Percentiles rank a stretch among this genome's conserved stretches.
Evolutionary conservation across 1,284 basidiomycete genomes (phyloP).

Genomic region (Singerocomus inundabilis): DNA sequence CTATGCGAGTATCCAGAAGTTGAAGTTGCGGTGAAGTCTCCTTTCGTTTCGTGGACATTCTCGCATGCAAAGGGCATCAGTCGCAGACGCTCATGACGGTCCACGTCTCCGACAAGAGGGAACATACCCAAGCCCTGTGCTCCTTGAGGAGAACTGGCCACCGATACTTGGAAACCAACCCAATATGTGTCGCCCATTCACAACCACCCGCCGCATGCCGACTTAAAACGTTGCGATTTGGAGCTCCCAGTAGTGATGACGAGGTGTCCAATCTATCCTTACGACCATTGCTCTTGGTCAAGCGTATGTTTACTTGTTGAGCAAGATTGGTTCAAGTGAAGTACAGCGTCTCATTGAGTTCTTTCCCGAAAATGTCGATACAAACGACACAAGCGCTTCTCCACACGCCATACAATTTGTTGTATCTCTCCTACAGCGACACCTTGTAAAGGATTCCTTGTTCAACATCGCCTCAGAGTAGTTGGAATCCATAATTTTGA

Average conservation of each 20-base stretch:
- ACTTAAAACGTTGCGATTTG: not conserved
- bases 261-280: not conserved
- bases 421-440: too few relatives aligned
- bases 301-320: not conserved
- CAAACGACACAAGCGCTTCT: too few relatives aligned
- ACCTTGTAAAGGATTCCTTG: too few relatives aligned
- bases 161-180: not conserved
- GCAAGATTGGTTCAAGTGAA: not conserved
- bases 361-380: too few relatives aligned
- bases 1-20: too few relatives aligned
- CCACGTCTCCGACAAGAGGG: too few relatives aligned
- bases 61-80: not conserved
- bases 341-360: too few relatives aligned
- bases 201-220: not conserved
- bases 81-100: too few relatives aligned
- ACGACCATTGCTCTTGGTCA: not conserved
- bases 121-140: not conserved
- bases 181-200: not conserved
- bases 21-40: too few relatives aligned
- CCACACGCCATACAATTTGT: too few relatives aligned
- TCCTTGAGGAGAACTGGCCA: not conserved
- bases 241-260: not conserved
- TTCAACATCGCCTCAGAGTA: too few relatives aligned
- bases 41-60: not conserved
- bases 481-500: too few relatives aligned